Evolutionary conservation across 1,139 yeast genomes (phyloP).

Genomic region (Pichia sp.): DNA sequence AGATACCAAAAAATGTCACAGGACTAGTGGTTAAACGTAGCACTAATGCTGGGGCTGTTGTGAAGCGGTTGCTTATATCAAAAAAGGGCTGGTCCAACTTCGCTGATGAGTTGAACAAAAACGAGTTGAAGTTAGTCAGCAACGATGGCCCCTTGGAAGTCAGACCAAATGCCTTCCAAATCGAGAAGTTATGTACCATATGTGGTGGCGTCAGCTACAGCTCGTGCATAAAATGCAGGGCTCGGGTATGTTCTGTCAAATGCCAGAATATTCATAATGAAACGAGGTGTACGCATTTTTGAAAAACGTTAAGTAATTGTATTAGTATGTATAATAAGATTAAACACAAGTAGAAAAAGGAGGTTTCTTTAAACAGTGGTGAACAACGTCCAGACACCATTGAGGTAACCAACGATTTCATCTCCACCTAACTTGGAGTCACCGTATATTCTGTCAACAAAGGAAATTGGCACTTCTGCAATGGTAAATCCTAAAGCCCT

Average conservation of each 20-base stretch:
- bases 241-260: constrained; percentile 38
- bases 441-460: constrained; percentile 78
- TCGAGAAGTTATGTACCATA: constrained; percentile 40
- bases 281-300: constrained; percentile 36
- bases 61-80: constrained; percentile 36
- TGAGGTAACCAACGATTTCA: constrained; percentile 72
- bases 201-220: constrained; percentile 41
- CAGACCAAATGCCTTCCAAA: constrained; percentile 30
- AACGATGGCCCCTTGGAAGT: constrained; percentile 26
- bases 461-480: constrained; percentile 77
- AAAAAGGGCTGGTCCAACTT: constrained; percentile 38
- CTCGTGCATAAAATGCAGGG: constrained; percentile 37
- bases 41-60: constrained; percentile 28
- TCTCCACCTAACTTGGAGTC: constrained; percentile 80
- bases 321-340: neutral
- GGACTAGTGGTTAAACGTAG: constrained; percentile 19
- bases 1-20: constrained; percentile 34
- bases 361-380: constrained; percentile 28
- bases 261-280: constrained; percentile 40
- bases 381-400: constrained; percentile 71
- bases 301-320: neutral
- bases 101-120: constrained; percentile 35
- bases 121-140: constrained; percentile 22
- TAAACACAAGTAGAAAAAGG: neutral
- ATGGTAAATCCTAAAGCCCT: constrained; percentile 64